A percentile compares a stretch with the other conserved stretches of the same genome.
phyloP scores from a whole-genome alignment of 495 filamentous ascomycete genomes.

The Lasiosphaeriaceae sp. region DNA sequence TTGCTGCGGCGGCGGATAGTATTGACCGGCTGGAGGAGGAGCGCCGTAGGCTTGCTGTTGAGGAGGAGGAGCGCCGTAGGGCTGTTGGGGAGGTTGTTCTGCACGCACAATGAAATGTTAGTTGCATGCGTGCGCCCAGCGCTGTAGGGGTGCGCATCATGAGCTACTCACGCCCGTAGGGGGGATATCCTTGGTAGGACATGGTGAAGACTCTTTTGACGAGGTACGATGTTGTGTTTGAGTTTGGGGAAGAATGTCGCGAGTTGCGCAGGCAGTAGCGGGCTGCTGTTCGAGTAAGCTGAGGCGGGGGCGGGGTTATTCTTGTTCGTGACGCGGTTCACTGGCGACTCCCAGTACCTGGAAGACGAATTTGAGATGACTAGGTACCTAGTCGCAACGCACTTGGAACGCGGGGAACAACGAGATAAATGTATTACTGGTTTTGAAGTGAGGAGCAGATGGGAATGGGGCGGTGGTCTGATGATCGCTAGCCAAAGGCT shows the following conservation, averaged over 20 bases:
- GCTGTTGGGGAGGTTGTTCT: constrained; percentile 12
- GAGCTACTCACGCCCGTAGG: constrained; percentile 29
- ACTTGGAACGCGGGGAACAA: too few species aligned
- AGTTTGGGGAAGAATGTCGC: constrained; percentile 14
- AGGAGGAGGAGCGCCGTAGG: constrained; percentile 1
- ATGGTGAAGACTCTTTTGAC: constrained; percentile 7
- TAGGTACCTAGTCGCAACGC: too few species aligned
- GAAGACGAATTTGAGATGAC: too few species aligned
- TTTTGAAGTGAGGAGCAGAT: too few species aligned
- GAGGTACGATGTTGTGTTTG: neutral
- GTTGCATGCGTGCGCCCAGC: neutral
- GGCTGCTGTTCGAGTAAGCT: too few species aligned
- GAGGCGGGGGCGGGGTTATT: too few species aligned
- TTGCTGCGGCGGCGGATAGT: constrained; percentile 10
- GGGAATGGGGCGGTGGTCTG: too few species aligned
- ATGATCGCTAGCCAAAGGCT: too few species aligned
- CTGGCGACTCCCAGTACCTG: too few species aligned
- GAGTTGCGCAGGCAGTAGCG: neutral
- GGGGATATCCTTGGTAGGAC: constrained; percentile 31
- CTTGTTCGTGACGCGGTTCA: too few species aligned
- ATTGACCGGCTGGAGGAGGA: constrained; percentile 13
- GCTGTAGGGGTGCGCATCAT: neutral
- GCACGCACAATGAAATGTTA: neutral
- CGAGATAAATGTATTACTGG: too few species aligned
- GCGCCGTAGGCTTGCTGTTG: constrained; percentile 19